Evolutionary conservation across 106 monocot genomes (phyloP).

Genomic region (Allium fistulosum): DNA sequence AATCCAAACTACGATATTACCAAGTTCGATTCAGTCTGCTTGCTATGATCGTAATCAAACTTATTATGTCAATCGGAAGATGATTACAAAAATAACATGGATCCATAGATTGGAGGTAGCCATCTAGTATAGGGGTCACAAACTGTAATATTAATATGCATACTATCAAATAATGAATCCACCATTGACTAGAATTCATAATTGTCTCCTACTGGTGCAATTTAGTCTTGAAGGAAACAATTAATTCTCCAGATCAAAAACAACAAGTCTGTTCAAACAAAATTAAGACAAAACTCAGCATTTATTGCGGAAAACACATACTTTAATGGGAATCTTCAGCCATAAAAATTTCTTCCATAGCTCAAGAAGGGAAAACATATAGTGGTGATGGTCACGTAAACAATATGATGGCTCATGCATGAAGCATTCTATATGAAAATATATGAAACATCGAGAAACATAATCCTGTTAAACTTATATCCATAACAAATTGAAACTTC

Average conservation of each 20-base stretch:
- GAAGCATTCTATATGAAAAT: neutral
- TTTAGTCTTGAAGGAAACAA: neutral
- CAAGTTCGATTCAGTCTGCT: no score
- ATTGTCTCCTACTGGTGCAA: conserved; percentile 4
- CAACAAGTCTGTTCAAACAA: conserved; percentile 6
- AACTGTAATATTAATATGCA: neutral
- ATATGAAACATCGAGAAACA: neutral
- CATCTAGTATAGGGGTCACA: neutral
- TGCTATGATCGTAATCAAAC: no score
- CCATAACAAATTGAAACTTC: neutral
- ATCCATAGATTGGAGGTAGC: neutral
- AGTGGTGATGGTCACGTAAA: neutral
- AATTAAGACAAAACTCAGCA: conserved; percentile 1
- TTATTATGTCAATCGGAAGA: neutral
- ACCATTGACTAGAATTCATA: conserved; percentile 33
- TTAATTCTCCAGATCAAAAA: conserved; percentile 8
- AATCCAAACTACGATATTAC: no score
- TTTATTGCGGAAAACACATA: neutral
- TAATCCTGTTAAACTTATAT: neutral
- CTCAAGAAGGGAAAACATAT: neutral
- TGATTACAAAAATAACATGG: neutral
- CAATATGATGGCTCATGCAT: neutral
- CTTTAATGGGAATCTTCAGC: neutral
- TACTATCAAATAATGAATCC: conserved; percentile 7
- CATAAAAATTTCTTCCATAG: neutral